These are phyloP conservation scores for Magnaporthiopsis poae DNA, from an alignment of 2,329 filamentous ascomycete genomes.

Conservation along the genomic window DNA sequence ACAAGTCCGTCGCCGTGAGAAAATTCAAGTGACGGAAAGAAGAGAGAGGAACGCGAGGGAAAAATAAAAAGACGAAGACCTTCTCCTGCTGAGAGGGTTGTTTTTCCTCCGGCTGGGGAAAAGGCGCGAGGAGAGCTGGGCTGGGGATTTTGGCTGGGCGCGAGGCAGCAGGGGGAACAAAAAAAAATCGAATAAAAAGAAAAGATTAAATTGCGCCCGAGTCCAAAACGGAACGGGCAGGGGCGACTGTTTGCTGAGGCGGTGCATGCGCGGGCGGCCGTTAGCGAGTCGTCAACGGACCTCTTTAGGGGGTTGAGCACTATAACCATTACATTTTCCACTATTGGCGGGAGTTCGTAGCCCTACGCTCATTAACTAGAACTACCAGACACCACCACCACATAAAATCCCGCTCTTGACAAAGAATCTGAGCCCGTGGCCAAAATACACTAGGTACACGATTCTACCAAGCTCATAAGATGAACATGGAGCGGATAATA, in stretches of 20 bases:
- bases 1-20: not conserved
- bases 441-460: no score
- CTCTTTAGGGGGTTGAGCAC: not conserved
- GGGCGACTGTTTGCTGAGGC: not conserved
- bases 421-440: no score
- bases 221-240: not conserved
- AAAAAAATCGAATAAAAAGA: not conserved
- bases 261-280: no score
- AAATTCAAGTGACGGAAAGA: not conserved
- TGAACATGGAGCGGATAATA: no score
- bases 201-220: not conserved
- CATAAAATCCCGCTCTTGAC: no score
- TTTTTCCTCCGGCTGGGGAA: not conserved
- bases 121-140: not conserved
- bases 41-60: not conserved
- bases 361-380: no score
- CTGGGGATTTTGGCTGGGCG: no score
- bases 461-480: no score
- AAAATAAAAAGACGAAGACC: not conserved
- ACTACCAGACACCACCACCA: no score
- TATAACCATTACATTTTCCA: not conserved
- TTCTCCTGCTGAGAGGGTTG: not conserved
- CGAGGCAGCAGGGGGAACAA: not conserved
- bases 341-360: not conserved
- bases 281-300: not conserved